Base-by-base conservation (phyloP, 1,139 yeast species). In the Nakaseomyces glabratus region DNA sequence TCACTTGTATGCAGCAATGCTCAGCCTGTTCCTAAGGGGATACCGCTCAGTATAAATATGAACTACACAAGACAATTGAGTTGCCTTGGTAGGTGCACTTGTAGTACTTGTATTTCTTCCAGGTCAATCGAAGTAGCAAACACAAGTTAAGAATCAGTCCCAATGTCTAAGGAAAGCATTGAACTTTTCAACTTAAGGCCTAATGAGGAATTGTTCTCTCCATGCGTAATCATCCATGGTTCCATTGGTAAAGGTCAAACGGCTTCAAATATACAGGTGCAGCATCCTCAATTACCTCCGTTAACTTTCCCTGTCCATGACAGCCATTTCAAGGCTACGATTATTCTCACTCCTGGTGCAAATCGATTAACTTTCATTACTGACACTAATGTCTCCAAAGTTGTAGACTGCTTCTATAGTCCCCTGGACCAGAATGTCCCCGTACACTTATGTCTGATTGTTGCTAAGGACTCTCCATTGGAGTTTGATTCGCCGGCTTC, bases 381-480 rank as follows among this genome's bases (percentile, higher is more conserved):
- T 2, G 50, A 51, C 29, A 50, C 49, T 6, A 45, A 45, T 30
- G 40, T 42, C 1, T 28, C 38, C 0, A 35, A 51, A 10, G 36
- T 45, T 0, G 38, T 65, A 23, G 52, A 48, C 1, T 54, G 86
- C 29, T 59, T 56, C 35, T 85, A 75, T 55, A 56, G 65, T 2
- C 90, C 88, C 0, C 55, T 82, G 26, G 53, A 66, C 2, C 73
- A 75, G 39, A 77, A 82, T 49, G 86, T 85, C 34, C 93, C 94
- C 1, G 62, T 88, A 9, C 93, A 88, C 56, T 56, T 88, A 38
- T 86, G 93, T 55, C 53, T 88, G 10, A 59, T 90, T 16, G 58
- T 86, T 6, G 97, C 85, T 2, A 69, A 64, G 36, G 98, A 90
- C 50, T 82, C 95, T 1, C 73, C 76, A 4, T 73, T 75, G 6